These are phyloP conservation scores for Kwoniella pini DNA, from an alignment of 768 basidiomycete species.

Conservation along the genomic window DNA sequence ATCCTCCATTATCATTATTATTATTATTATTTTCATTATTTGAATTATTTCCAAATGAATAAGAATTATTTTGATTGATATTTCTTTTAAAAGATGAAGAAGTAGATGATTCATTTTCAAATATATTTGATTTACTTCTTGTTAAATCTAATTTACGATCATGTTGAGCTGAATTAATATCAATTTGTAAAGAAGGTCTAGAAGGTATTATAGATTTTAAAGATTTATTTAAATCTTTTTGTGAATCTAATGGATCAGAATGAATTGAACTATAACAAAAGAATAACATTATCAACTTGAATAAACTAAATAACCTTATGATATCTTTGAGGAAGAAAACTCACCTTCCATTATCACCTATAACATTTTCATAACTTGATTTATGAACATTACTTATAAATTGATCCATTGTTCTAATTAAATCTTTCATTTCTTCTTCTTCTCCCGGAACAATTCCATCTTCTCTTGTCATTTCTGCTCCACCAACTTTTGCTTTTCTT, in stretches of 20 bases:
- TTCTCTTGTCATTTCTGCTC: conserved; percentile 5
- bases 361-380: conserved; percentile 3
- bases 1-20: background rate
- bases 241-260: background rate
- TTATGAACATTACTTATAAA: conserved; percentile 8
- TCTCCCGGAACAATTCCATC: conserved; percentile 5
- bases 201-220: background rate
- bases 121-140: background rate
- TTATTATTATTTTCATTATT: background rate
- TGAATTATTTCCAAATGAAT: background rate
- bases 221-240: background rate
- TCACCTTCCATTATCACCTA: conserved; percentile 3
- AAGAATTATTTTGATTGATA: background rate
- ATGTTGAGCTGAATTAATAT: conserved; percentile 3
- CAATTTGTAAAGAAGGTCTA: conserved; percentile 8
- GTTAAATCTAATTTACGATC: background rate
- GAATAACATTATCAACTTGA: background rate
- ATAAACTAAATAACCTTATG: background rate
- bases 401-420: conserved; percentile 7
- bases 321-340: background rate
- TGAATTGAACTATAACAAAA: background rate
- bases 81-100: background rate
- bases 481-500: conserved; percentile 6
- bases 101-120: background rate
- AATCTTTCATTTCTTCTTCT: conserved; percentile 8